phyloP scores from a whole-genome alignment of 805 yeast genomes.

The Starmera caribaea region DNA sequence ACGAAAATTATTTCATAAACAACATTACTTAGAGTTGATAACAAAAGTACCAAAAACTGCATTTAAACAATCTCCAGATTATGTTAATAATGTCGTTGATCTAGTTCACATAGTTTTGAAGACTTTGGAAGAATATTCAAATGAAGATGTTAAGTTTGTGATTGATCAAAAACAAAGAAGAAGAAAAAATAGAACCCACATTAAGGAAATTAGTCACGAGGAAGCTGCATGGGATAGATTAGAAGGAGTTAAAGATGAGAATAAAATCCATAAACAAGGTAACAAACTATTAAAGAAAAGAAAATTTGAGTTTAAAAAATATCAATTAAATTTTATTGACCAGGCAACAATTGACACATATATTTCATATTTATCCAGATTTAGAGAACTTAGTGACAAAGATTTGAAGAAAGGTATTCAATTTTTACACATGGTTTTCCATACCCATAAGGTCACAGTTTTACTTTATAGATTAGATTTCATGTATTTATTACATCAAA shows the following conservation, averaged over 20 bases:
- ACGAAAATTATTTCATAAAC: constrained; percentile 62
- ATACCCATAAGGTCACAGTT: constrained; percentile 48
- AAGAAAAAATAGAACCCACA: constrained; percentile 13
- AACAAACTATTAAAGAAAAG: constrained; percentile 16
- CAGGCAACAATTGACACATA: constrained; percentile 58
- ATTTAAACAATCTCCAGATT: constrained; percentile 50
- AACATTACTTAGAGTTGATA: constrained; percentile 45
- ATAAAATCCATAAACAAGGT: constrained; percentile 23
- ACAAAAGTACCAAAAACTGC: constrained; percentile 55
- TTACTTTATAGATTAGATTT: constrained; percentile 65
- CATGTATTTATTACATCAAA: constrained; percentile 43
- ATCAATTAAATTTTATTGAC: constrained; percentile 38
- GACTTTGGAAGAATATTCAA: constrained; percentile 56
- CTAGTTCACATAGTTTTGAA: constrained; percentile 56
- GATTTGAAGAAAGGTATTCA: constrained; percentile 56
- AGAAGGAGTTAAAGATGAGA: constrained; percentile 23
- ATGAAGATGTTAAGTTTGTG: constrained; percentile 40
- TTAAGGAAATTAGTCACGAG: constrained; percentile 14
- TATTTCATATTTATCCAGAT: constrained; percentile 50
- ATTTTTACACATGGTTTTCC: constrained; percentile 64
- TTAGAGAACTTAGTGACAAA: constrained; percentile 47
- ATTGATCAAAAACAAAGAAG: constrained; percentile 36
- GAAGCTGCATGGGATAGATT: constrained; percentile 24
- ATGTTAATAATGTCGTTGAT: constrained; percentile 50
- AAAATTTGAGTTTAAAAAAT: constrained; percentile 35